Conservation (phyloP, 352 stramenopile species). For the Phytopythium cucurbitacearum region DNA sequence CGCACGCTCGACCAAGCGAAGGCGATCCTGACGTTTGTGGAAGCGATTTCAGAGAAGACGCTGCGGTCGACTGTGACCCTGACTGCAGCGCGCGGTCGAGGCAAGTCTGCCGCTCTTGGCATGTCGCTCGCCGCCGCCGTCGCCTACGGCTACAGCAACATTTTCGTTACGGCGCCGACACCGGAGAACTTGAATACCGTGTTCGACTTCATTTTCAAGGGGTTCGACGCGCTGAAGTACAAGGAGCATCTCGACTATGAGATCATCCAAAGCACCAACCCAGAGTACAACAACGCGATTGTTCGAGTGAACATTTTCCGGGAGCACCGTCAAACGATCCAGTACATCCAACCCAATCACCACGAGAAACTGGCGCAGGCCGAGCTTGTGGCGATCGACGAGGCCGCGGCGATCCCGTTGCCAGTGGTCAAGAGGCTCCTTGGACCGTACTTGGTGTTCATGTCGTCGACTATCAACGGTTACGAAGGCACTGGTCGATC, state of each 20-base stretch:
- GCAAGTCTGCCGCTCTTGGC: conserved; percentile 98
- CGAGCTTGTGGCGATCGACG: conserved; percentile 98
- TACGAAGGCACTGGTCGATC: conserved; percentile 99
- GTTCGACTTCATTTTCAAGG: conserved; percentile 98
- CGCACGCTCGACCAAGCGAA: conserved; percentile 95
- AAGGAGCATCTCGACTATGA: conserved; percentile 99
- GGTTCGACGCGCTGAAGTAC: conserved; percentile 90
- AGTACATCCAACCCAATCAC: conserved; percentile 95
- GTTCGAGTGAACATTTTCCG: conserved; percentile 97
- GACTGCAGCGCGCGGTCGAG: conserved; percentile 88
- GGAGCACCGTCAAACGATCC: conserved; percentile 96
- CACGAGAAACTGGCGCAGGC: conserved; percentile 96
- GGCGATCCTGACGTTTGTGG: conserved; percentile 96
- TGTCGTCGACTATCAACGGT: conserved; percentile 99
- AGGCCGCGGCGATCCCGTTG: conserved; percentile 99
- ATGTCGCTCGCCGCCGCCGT: conserved; percentile 83
- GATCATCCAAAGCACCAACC: conserved; percentile 84
- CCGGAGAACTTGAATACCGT: conserved; percentile 98
- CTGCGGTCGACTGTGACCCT: conserved; percentile 93
- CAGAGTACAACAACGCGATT: conserved; percentile 83
- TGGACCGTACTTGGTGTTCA: conserved; percentile 96
- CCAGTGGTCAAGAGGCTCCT: conserved; percentile 96
- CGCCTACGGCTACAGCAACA: conserved; percentile 92
- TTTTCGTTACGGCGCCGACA: conserved; percentile 97
- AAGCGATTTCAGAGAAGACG: conserved; percentile 97